These are phyloP conservation scores for Patellifolia procumbens DNA, from an alignment of 179 eudicot genomes.

Conservation along the genomic window DNA sequence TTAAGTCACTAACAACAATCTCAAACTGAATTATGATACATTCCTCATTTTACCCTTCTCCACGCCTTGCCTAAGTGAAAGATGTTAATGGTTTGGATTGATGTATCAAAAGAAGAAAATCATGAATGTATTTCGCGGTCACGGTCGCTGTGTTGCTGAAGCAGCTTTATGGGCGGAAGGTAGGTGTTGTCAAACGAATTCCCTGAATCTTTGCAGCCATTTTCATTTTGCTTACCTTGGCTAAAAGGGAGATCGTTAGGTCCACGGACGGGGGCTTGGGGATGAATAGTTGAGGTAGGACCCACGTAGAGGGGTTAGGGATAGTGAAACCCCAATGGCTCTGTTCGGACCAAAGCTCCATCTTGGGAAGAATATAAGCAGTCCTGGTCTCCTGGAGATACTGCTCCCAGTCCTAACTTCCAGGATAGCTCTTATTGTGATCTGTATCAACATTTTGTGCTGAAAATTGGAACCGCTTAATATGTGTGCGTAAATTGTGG, in stretches of 20 bases:
- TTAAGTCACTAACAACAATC: too few species aligned
- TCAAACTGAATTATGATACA: too few species aligned
- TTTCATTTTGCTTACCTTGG: background rate
- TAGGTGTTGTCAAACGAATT: background rate
- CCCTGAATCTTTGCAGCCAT: background rate
- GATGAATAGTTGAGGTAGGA: background rate
- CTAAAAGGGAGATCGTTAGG: background rate
- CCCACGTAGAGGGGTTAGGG: background rate
- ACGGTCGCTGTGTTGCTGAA: too few species aligned
- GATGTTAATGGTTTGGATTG: too few species aligned
- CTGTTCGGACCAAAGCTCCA: background rate
- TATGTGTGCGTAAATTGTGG: constrained; percentile 3
- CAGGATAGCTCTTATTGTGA: background rate
- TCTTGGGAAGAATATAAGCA: background rate
- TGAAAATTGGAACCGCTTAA: background rate
- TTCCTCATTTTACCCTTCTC: too few species aligned
- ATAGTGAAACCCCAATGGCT: background rate
- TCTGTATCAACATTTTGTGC: background rate
- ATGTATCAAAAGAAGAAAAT: too few species aligned
- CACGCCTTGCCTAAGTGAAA: too few species aligned
- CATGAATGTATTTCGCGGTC: too few species aligned
- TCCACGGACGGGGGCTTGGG: background rate
- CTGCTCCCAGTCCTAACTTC: background rate
- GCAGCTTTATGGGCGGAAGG: too few species aligned
- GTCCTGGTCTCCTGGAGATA: background rate